phyloP scores from a whole-genome alignment of 2,329 filamentous ascomycete genomes.

The Incumbomyces delicatus region DNA sequence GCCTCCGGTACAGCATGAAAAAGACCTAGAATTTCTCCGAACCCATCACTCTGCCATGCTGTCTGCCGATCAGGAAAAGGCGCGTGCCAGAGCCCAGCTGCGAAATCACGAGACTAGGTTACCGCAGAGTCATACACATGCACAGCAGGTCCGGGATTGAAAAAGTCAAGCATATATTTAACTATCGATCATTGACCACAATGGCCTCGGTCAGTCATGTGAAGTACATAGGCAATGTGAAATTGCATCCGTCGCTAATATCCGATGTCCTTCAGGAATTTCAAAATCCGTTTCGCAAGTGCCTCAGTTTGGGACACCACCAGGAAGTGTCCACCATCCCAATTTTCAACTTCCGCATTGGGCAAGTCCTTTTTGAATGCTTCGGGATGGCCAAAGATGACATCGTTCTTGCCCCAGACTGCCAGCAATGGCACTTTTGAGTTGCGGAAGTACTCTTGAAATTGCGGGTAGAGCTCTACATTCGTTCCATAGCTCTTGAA shows the following conservation, averaged over 20 bases:
- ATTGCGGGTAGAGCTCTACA: constrained; percentile 42
- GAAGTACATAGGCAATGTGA: no score
- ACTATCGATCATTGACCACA: background rate
- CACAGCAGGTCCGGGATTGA: background rate
- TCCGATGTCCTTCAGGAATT: constrained; percentile 24
- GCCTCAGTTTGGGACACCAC: constrained; percentile 31
- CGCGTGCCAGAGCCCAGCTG: background rate
- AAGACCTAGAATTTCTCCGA: constrained; percentile 17
- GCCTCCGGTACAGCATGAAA: constrained; percentile 18
- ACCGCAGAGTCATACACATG: background rate
- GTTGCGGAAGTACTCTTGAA: constrained; percentile 46
- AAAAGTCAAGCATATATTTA: background rate
- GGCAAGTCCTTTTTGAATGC: constrained; percentile 44
- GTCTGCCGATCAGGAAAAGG: background rate
- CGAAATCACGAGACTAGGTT: constrained; percentile 2
- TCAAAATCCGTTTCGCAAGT: constrained; percentile 28
- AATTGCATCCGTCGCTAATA: background rate
- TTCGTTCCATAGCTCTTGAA: constrained; percentile 51
- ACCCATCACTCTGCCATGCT: background rate
- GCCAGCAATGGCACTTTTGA: constrained; percentile 46
- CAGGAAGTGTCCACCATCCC: constrained; percentile 51
- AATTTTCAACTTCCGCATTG: constrained; percentile 38
- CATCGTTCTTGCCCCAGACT: constrained; percentile 50
- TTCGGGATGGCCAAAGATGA: constrained; percentile 43
- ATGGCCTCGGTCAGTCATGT: no score